phyloP scores from a whole-genome alignment of 768 basidiomycete species.

The Lactarius hengduanensis region DNA sequence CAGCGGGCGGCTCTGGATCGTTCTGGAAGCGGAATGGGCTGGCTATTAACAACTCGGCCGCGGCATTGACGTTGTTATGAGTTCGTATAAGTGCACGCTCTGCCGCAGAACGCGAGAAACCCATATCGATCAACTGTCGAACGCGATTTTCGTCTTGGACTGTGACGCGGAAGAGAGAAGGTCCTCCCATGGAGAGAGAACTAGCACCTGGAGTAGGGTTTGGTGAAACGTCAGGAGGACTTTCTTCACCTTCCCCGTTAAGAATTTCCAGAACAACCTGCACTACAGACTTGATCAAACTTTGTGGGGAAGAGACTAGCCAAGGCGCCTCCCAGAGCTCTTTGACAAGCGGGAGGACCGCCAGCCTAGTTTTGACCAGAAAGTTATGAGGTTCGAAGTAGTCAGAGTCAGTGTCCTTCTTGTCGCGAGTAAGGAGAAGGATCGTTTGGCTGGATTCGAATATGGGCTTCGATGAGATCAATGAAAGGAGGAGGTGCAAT shows the following conservation, averaged over 20 bases:
- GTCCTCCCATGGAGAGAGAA: conserved; percentile 36
- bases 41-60: conserved; percentile 81
- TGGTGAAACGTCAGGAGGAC: conserved; percentile 43
- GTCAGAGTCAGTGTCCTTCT: conserved; percentile 69
- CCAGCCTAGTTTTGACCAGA: conserved; percentile 74
- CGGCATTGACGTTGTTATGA: conserved; percentile 85
- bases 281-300: conserved; percentile 72
- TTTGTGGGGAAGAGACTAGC: conserved; percentile 73
- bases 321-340: conserved; percentile 82
- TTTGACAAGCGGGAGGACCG: conserved; percentile 62
- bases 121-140: conserved; percentile 91
- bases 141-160: conserved; percentile 77
- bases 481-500: conserved; percentile 68
- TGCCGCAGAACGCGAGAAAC: conserved; percentile 87
- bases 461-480: conserved; percentile 77
- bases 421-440: conserved; percentile 69
- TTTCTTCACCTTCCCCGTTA: conserved; percentile 77
- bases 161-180: conserved; percentile 37
- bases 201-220: conserved; percentile 36
- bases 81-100: conserved; percentile 81
- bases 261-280: conserved; percentile 78
- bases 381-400: conserved; percentile 88
- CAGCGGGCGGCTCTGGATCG: conserved; percentile 52
- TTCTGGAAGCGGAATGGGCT: conserved; percentile 78
- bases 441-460: conserved; percentile 85